Conservation (phyloP, 257 asterid genomes). For the Anisodus tanguticus region DNA sequence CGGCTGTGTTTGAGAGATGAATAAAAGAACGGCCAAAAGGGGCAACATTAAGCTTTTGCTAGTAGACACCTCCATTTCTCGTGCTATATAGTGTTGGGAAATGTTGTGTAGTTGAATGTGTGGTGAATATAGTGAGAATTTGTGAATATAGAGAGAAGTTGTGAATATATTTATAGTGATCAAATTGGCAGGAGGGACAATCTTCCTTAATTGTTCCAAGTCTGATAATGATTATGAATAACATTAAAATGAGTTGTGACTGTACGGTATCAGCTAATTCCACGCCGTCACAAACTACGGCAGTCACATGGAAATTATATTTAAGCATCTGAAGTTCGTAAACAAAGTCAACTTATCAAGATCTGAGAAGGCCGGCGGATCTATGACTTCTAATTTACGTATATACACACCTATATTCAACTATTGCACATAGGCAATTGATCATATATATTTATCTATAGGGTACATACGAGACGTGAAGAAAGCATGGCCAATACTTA, state of each 20-base stretch:
- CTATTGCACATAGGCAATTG: neutral
- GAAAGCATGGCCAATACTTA: neutral
- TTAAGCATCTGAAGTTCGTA: neutral
- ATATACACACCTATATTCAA: neutral
- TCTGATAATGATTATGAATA: neutral
- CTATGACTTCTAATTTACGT: neutral
- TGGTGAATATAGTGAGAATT: neutral
- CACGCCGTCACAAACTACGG: neutral
- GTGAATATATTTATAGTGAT: slow-evolving; percentile 18
- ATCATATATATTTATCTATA: neutral
- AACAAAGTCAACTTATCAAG: slow-evolving; percentile 25
- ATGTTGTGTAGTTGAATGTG: neutral
- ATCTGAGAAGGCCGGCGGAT: neutral
- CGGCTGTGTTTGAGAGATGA: slow-evolving; percentile 22
- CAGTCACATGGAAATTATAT: neutral
- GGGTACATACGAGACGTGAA: neutral
- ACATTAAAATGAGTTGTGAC: neutral
- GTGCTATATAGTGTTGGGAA: neutral
- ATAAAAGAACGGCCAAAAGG: slow-evolving; percentile 27
- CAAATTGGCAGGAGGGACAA: neutral
- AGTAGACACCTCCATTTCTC: slow-evolving; percentile 27
- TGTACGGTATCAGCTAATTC: neutral
- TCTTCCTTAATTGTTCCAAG: neutral
- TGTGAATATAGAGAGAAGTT: neutral
- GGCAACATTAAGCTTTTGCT: neutral